Evolutionary conservation across 495 filamentous ascomycete genomes (phyloP), one percentile per base, ranked within the genome.

Genomic region (Neurospora intermedia): DNA sequence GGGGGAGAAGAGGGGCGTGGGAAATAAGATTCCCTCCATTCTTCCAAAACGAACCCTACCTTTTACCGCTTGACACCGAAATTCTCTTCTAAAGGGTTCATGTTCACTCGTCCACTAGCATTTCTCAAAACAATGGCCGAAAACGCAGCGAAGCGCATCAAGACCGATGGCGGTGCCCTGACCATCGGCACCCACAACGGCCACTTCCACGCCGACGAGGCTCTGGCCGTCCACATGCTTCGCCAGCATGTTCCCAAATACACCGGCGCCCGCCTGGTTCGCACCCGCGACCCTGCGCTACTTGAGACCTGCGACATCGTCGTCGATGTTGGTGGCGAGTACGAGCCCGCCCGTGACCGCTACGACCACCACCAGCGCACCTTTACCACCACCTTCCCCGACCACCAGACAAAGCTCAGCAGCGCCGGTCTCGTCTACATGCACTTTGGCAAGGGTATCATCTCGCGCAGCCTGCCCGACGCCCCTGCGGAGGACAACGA

Each of bases 131-230:
- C 54, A 54, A 91, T 93, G 91, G 85, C 89, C 75, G 87, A 91
- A 83, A 87, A 83, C 73, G 87, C 87, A 75, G 83, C 91, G 35
- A 94, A 94, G 81, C 88, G 91, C 80, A 79, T 94, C 71, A 94
- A 93, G 85, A 84, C 80, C 35, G 77, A 76, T 69, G 85, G 84
- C 54, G 82, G 83, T 15, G 85, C 85, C 42, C 82, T 91, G 75
- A 81, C 89, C 71, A 96, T 97, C 77, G 94, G 93, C 72, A 97
- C 94, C 15, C 94, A 97, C 86, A 97, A 91, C 84, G 96, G 96
- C 72, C 93, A 97, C 83, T 99, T 99, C 87, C 96, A 99, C 85
- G 96, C 96, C 82, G 96, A 99, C 81, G 96, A 99, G 84, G 96
- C 96, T 73, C 90, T 99, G n/a, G 96, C 96, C 71, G 94, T 98